phyloP scores from a whole-genome alignment of 495 filamentous ascomycete genomes.

The Aspergillus ostianus region DNA sequence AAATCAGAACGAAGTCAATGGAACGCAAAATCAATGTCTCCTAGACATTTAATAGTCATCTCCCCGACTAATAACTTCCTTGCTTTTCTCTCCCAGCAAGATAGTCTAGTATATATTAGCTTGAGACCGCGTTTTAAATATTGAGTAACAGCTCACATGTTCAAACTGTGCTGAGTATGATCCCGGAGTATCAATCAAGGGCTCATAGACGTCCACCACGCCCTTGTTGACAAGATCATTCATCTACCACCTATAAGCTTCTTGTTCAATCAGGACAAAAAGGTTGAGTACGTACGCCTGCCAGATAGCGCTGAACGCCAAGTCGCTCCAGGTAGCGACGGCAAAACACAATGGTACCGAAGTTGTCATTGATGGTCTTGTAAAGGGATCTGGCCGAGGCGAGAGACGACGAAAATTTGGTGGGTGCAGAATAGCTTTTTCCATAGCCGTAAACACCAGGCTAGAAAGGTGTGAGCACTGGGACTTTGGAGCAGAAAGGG shows the following conservation, averaged over 20 bases:
- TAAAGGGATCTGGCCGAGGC: slow-evolving; percentile 57
- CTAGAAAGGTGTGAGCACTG: slow-evolving; percentile 14
- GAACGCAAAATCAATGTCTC: not conserved
- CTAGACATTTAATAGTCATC: slow-evolving; percentile 40
- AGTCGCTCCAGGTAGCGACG: slow-evolving; percentile 63
- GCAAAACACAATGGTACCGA: slow-evolving; percentile 61
- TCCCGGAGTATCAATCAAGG: slow-evolving; percentile 53
- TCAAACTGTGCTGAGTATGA: slow-evolving; percentile 62
- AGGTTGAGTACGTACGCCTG: slow-evolving; percentile 46
- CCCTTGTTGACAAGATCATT: slow-evolving; percentile 52
- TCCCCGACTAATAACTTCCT: slow-evolving; percentile 48
- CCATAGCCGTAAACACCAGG: slow-evolving; percentile 50
- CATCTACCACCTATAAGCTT: slow-evolving; percentile 30
- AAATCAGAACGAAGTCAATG: not conserved
- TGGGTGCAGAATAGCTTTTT: slow-evolving; percentile 48
- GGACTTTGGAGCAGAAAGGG: not conserved
- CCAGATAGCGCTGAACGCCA: slow-evolving; percentile 58
- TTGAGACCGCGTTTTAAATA: too few species aligned
- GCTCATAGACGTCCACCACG: slow-evolving; percentile 52
- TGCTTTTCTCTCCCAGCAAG: slow-evolving; percentile 39
- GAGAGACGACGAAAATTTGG: slow-evolving; percentile 47
- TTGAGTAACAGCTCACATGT: slow-evolving; percentile 43
- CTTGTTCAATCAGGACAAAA: not conserved
- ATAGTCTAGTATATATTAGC: slow-evolving; percentile 36
- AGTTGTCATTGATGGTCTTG: slow-evolving; percentile 63